These are phyloP conservation scores for Solanum pimpinellifolium DNA, from an alignment of 257 asterid genomes.

Conservation along the genomic window DNA sequence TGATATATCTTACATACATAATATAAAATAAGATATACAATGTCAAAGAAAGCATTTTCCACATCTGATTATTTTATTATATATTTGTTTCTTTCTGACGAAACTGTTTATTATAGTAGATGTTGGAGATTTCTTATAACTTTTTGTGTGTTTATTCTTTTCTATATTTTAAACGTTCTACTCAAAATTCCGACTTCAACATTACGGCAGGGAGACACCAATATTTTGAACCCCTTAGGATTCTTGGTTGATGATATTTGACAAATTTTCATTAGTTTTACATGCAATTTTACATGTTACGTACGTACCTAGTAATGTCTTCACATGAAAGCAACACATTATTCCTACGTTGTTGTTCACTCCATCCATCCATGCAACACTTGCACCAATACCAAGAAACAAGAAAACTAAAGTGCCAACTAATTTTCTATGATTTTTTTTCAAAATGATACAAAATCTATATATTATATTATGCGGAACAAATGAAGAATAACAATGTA, in stretches of 20 bases:
- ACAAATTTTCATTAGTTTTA: not conserved
- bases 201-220: not conserved
- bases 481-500: not conserved
- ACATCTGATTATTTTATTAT: not conserved
- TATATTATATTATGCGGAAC: not conserved
- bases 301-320: not conserved
- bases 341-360: not conserved
- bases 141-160: not conserved
- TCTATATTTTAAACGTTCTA: too few species aligned
- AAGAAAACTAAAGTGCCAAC: not conserved
- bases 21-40: not conserved
- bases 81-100: not conserved
- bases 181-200: not conserved
- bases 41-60: not conserved
- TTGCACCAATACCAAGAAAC: not conserved
- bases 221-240: not conserved
- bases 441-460: too few species aligned
- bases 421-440: not conserved
- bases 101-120: not conserved
- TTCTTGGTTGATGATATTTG: not conserved
- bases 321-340: not conserved
- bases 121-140: too few species aligned
- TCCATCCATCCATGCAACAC: not conserved
- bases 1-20: not conserved
- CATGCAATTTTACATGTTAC: not conserved